Evolutionary conservation across 2,329 filamentous ascomycete genomes (phyloP).

Genomic region (Proliferodiscus dingleyae): DNA sequence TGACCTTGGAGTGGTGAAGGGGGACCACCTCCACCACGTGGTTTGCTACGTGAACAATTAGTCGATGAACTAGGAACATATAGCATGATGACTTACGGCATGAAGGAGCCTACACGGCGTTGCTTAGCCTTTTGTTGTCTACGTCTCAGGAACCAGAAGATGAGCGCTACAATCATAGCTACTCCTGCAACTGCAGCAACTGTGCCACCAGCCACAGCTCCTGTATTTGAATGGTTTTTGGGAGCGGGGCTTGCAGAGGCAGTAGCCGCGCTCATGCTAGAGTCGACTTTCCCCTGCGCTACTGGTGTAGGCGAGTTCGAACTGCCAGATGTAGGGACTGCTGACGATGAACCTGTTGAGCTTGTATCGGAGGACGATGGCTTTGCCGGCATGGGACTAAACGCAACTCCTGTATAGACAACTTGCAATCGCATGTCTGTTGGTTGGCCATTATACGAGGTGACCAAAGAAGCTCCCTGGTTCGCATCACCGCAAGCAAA

Average conservation of each 20-base stretch:
- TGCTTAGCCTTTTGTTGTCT: slow-evolving; percentile 8
- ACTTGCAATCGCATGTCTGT: slow-evolving; percentile 24
- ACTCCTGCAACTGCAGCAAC: slow-evolving; percentile 20
- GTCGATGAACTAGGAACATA: neutral
- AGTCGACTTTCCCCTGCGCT: slow-evolving; percentile 1
- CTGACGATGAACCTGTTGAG: slow-evolving; percentile 5
- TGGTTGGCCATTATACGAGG: slow-evolving; percentile 25
- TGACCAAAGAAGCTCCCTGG: slow-evolving; percentile 14
- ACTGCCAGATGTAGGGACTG: slow-evolving; percentile 5
- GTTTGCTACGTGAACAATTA: slow-evolving; percentile 2
- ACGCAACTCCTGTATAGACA: slow-evolving; percentile 26
- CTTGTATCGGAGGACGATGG: slow-evolving; percentile 5
- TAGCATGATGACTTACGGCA: slow-evolving; percentile 10
- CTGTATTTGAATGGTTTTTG: slow-evolving; percentile 9
- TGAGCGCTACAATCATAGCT: slow-evolving; percentile 13
- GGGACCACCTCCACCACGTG: slow-evolving; percentile 1
- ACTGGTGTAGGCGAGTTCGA: slow-evolving; percentile 2
- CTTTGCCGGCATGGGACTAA: slow-evolving; percentile 10
- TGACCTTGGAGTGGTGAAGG: slow-evolving; percentile 1
- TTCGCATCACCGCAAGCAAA: slow-evolving; percentile 27
- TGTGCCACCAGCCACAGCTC: slow-evolving; percentile 19
- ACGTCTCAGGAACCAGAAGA: slow-evolving; percentile 17
- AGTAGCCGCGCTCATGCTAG: slow-evolving; percentile 4
- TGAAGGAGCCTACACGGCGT: slow-evolving; percentile 11
- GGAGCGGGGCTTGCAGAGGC: slow-evolving; percentile 3